Percentiles rank a stretch among this genome's conserved stretches.
These are phyloP conservation scores for Sugiyamaella japonica DNA, from an alignment of 1,139 yeast species.

Conservation along the genomic window DNA sequence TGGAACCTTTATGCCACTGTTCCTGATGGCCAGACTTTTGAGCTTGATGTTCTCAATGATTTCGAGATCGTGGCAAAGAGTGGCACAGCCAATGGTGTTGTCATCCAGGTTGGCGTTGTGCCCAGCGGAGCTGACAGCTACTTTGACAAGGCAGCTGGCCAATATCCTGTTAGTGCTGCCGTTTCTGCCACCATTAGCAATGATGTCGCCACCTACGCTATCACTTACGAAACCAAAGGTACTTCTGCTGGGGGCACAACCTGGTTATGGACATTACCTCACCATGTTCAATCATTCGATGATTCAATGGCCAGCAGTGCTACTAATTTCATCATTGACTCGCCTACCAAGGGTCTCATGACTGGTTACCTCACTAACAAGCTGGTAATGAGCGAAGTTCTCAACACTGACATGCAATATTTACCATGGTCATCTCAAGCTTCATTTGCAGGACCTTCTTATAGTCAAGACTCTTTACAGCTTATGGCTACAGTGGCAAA, in stretches of 20 bases:
- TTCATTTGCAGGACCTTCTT: slow-evolving; percentile 42
- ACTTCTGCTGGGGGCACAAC: slow-evolving; percentile 52
- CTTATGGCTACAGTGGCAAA: slow-evolving; percentile 57
- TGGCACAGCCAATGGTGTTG: slow-evolving; percentile 52
- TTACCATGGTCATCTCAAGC: slow-evolving; percentile 56
- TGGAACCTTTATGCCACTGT: slow-evolving; percentile 64
- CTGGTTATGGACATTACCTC: slow-evolving; percentile 69
- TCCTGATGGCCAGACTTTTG: slow-evolving; percentile 45
- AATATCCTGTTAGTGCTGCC: slow-evolving; percentile 48
- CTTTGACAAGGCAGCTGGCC: slow-evolving; percentile 64
- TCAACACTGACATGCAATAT: slow-evolving; percentile 54
- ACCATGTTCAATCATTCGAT: slow-evolving; percentile 58
- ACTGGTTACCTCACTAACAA: slow-evolving; percentile 55
- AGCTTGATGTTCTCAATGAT: slow-evolving; percentile 44
- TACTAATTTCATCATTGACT: slow-evolving; percentile 54
- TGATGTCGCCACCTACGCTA: slow-evolving; percentile 51
- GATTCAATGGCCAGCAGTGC: slow-evolving; percentile 41
- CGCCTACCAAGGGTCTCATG: slow-evolving; percentile 70
- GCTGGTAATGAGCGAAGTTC: slow-evolving; percentile 52
- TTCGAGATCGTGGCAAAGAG: slow-evolving; percentile 47
- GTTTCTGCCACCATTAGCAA: slow-evolving; percentile 43
- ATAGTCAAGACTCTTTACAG: slow-evolving; percentile 53
- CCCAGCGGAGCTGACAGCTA: slow-evolving; percentile 44
- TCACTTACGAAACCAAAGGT: slow-evolving; percentile 57
- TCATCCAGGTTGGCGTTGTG: slow-evolving; percentile 62